Conservation (phyloP, 805 yeast genomes). For the Cyberlindnera amylophila region DNA sequence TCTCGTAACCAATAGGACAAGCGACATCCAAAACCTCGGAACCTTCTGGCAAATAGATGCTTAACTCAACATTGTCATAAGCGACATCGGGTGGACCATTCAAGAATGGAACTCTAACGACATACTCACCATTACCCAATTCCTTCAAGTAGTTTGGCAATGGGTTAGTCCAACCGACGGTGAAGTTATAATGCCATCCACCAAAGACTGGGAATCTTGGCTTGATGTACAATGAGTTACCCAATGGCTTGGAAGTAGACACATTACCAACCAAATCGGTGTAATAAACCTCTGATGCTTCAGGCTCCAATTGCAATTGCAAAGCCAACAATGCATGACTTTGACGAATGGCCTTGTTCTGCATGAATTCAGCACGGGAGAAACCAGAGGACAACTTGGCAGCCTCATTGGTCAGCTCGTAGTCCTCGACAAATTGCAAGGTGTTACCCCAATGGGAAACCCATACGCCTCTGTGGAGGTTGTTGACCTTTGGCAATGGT, state of each 20-base stretch:
- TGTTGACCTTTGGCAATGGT: conserved; percentile 60
- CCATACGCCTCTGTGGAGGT: conserved; percentile 76
- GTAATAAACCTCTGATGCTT: conserved; percentile 65
- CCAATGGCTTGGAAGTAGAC: conserved; percentile 56
- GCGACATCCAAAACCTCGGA: conserved; percentile 55
- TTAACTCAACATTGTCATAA: conserved; percentile 58
- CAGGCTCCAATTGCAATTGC: conserved; percentile 50
- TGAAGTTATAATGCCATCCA: conserved; percentile 93
- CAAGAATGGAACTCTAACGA: conserved; percentile 66
- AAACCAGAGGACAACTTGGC: conserved; percentile 69
- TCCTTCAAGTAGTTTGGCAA: conserved; percentile 50
- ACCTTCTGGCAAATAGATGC: conserved; percentile 83
- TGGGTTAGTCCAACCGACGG: conserved; percentile 84
- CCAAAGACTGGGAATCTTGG: conserved; percentile 97
- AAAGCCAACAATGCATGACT: conserved; percentile 60
- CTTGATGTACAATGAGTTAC: conserved; percentile 47
- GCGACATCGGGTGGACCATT: conserved; percentile 68
- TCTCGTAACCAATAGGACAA: conserved; percentile 47
- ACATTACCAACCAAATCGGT: conserved; percentile 93
- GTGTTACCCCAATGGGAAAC: conserved; percentile 78
- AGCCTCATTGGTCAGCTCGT: conserved; percentile 73
- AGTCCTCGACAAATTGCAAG: conserved; percentile 77
- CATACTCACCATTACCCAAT: conserved; percentile 38
- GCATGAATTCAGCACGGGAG: conserved; percentile 75
- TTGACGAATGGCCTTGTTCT: conserved; percentile 45